Percentiles rank a stretch among this genome's conserved stretches.
Evolutionary conservation across 768 basidiomycete genomes (phyloP).

Genomic region (Xerocomellus intermedius): DNA sequence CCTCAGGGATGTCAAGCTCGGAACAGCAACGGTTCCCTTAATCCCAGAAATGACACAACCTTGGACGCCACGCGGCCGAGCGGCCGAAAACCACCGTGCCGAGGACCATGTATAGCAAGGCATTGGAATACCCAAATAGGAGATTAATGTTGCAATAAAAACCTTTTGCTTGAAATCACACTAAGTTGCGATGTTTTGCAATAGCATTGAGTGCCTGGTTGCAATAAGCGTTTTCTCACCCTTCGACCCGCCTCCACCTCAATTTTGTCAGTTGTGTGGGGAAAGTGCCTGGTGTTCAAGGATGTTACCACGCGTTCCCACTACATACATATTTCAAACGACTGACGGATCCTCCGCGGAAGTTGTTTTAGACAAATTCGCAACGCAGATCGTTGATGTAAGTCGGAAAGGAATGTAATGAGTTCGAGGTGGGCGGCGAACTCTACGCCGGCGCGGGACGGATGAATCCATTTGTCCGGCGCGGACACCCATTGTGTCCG

Average conservation of each 20-base stretch:
- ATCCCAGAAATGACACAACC: background rate
- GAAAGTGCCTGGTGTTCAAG: background rate
- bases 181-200: too few species aligned
- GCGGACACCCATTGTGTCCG: background rate
- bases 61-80: too few species aligned
- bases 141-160: too few species aligned
- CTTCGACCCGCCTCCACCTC: too few species aligned
- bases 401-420: background rate
- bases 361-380: background rate
- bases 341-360: background rate
- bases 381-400: background rate
- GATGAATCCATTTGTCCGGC: background rate
- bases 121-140: too few species aligned
- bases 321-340: background rate
- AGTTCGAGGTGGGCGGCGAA: too few species aligned
- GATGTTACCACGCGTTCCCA: background rate
- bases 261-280: background rate
- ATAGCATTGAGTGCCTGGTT: too few species aligned
- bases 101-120: background rate
- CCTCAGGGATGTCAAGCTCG: too few species aligned
- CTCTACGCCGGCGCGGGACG: background rate
- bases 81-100: slow-evolving; percentile 1
- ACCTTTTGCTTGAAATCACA: too few species aligned
- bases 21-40: background rate
- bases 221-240: too few species aligned